Evolutionary conservation across 2,329 filamentous ascomycete genomes (phyloP).

Genomic region (Zymoseptoria tritici): DNA sequence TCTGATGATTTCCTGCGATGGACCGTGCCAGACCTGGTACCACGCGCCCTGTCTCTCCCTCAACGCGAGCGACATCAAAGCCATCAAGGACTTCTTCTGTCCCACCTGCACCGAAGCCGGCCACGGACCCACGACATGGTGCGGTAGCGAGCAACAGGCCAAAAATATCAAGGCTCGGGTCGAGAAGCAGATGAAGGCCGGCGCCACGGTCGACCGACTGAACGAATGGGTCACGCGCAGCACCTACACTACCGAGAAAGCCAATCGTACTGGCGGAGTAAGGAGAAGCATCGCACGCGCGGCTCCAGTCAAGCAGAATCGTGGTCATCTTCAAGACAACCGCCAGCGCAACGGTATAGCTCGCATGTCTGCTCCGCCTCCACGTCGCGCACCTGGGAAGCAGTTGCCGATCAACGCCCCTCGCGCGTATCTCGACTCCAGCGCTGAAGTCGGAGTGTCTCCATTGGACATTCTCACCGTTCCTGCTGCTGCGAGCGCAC

Average conservation of each 20-base stretch:
- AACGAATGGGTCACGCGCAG: background rate
- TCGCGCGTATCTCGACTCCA: background rate
- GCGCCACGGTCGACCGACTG: background rate
- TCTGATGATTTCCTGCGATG: slow-evolving; percentile 94
- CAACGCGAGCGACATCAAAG: slow-evolving; percentile 25
- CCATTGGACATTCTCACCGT: background rate
- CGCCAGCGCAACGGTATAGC: background rate
- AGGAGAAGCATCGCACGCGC: background rate
- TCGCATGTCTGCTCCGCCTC: background rate
- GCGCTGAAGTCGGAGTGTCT: background rate
- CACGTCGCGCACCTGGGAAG: background rate
- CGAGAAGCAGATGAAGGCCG: background rate
- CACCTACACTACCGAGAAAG: background rate
- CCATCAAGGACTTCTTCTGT: slow-evolving; percentile 37
- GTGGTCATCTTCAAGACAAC: background rate
- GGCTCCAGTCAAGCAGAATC: background rate
- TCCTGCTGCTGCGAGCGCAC: background rate
- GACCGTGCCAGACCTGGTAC: slow-evolving; percentile 76
- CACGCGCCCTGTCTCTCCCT: slow-evolving; percentile 83
- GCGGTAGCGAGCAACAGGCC: slow-evolving; percentile 30
- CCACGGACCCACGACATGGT: slow-evolving; percentile 41
- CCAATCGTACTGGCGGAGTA: background rate
- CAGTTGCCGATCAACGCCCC: background rate
- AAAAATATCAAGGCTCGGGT: background rate
- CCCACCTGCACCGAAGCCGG: slow-evolving; percentile 39